These are phyloP conservation scores for Isatis tinctoria DNA, from an alignment of 345 rosid species.

Conservation along the genomic window DNA sequence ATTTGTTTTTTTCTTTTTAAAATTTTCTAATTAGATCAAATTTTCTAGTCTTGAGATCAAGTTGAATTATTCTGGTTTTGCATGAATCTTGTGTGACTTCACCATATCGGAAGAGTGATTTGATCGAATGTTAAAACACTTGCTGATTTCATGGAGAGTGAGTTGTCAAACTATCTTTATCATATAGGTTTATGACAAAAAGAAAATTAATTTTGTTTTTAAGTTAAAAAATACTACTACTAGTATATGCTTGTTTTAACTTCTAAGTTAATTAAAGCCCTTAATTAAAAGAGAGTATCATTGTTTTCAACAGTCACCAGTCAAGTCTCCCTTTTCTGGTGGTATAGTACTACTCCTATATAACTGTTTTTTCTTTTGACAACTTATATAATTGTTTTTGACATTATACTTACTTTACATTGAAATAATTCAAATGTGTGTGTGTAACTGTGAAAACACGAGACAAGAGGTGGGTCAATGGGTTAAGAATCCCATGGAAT, in stretches of 20 bases:
- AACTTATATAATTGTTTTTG: neutral
- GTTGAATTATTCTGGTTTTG: neutral
- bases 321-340: constrained; percentile 12
- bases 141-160: neutral
- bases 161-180: constrained; percentile 11
- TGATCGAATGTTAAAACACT: neutral
- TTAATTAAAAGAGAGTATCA: constrained; percentile 3
- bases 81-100: neutral
- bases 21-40: neutral
- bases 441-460: constrained; percentile 5
- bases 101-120: neutral
- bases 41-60: constrained; percentile 2
- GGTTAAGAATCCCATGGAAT: constrained; percentile 31
- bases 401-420: neutral
- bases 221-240: neutral
- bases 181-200: neutral
- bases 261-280: neutral
- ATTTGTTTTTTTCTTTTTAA: constrained; percentile 14
- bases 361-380: neutral
- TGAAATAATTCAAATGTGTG: neutral
- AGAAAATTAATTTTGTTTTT: neutral
- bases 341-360: neutral
- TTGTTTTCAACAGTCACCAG: constrained; percentile 6
- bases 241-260: neutral
- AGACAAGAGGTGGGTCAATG: constrained; percentile 20